Evolutionary conservation across 2,329 filamentous ascomycete genomes (phyloP).

Genomic region (Clonostachys sp.): DNA sequence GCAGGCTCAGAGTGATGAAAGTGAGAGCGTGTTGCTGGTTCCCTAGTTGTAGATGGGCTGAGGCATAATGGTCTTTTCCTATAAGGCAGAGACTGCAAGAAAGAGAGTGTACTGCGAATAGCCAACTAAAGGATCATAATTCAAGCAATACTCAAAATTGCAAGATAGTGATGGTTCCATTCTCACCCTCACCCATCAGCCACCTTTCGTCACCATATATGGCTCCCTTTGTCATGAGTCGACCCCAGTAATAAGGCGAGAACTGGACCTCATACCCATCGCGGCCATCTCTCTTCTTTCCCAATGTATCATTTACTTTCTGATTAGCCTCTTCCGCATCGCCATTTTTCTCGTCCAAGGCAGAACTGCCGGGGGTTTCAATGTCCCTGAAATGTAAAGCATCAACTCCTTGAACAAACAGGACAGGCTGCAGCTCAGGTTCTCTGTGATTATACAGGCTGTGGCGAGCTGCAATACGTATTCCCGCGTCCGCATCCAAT

Average conservation of each 20-base stretch:
- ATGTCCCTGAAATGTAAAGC: too few relatives aligned
- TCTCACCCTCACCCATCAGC: conserved; percentile 53
- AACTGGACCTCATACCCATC: conserved; percentile 31
- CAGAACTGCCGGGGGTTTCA: too few relatives aligned
- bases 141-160: conserved; percentile 32
- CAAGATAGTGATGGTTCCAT: conserved; percentile 45
- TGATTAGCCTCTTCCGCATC: too few relatives aligned
- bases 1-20: conserved; percentile 15
- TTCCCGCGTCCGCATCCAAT: conserved; percentile 36
- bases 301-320: too few relatives aligned
- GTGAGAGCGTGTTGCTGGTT: conserved; percentile 31
- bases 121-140: neutral
- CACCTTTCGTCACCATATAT: conserved; percentile 58
- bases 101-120: neutral
- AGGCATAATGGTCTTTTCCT: neutral
- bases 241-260: conserved; percentile 34
- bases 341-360: too few relatives aligned
- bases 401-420: too few relatives aligned
- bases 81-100: too few relatives aligned
- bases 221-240: conserved; percentile 45
- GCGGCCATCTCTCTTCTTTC: conserved; percentile 6
- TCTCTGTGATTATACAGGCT: too few relatives aligned
- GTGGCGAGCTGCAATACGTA: conserved; percentile 30
- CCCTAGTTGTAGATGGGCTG: conserved; percentile 3
- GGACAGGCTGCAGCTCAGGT: too few relatives aligned